Percentiles rank a stretch among this genome's conserved stretches.
phyloP scores from a whole-genome alignment of 2,329 filamentous ascomycete genomes.

The Knufia petricola region DNA sequence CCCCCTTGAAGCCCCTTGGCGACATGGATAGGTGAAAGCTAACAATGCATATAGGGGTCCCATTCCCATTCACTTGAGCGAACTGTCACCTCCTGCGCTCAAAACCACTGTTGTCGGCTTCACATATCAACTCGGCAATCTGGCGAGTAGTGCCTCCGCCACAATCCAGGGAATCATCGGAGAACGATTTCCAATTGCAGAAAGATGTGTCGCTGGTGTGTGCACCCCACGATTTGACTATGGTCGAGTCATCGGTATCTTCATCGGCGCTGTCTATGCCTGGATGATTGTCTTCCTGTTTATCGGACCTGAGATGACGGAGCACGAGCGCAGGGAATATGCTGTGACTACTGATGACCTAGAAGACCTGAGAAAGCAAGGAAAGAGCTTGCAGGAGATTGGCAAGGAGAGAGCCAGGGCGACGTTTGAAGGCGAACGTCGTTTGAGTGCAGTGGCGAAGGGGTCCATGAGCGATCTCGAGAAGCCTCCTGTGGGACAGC shows the following conservation, averaged over 20 bases:
- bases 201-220: constrained; percentile 21
- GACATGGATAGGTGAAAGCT: too few relatives aligned
- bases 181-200: constrained; percentile 32
- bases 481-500: background rate
- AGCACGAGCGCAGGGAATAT: constrained; percentile 24
- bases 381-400: constrained; percentile 20
- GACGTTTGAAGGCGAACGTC: background rate
- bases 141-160: constrained; percentile 32
- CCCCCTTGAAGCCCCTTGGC: too few relatives aligned
- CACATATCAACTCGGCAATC: constrained; percentile 33
- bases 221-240: constrained; percentile 31
- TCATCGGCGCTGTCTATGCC: constrained; percentile 24
- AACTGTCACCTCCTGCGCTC: constrained; percentile 29
- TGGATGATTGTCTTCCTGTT: constrained; percentile 29
- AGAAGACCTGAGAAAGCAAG: constrained; percentile 20
- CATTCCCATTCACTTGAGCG: constrained; percentile 31
- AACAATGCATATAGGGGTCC: too few relatives aligned
- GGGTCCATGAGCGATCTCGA: background rate
- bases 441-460: background rate
- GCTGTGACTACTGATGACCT: constrained; percentile 19
- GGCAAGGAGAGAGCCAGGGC: constrained; percentile 11
- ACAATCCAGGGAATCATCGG: constrained; percentile 37
- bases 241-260: constrained; percentile 31
- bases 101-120: constrained; percentile 29
- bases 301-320: constrained; percentile 25